phyloP scores from a whole-genome alignment of 495 filamentous ascomycete genomes.

The Trypethelium eluteriae region DNA sequence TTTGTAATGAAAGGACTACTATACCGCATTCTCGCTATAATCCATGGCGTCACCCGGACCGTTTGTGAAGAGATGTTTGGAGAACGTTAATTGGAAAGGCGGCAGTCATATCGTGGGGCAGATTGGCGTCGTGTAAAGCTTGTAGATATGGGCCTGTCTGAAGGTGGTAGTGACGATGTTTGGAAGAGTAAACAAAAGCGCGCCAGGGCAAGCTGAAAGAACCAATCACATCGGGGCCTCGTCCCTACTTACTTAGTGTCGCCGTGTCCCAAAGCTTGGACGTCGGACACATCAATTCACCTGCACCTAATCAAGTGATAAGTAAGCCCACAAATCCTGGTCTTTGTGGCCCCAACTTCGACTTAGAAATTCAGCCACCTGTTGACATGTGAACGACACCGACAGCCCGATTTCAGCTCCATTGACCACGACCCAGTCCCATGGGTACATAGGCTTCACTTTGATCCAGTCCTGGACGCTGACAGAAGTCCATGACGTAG shows the following conservation, averaged over 20 bases:
- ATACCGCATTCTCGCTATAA: slow-evolving; percentile 3
- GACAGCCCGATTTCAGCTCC: neutral
- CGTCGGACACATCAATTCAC: too few species aligned
- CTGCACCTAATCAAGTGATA: too few species aligned
- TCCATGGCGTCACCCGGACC: neutral
- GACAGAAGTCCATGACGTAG: neutral
- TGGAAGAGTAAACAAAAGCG: slow-evolving; percentile 4
- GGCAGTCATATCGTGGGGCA: neutral
- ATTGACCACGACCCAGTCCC: neutral
- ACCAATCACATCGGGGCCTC: neutral
- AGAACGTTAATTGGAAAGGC: neutral
- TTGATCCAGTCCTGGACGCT: neutral
- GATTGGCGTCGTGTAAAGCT: neutral
- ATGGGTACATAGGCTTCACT: too few species aligned
- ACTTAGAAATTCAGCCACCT: too few species aligned
- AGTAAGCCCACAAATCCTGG: too few species aligned
- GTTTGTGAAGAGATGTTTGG: neutral
- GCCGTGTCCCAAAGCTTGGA: too few species aligned
- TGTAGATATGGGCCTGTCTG: neutral
- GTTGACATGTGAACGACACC: slow-evolving; percentile 4
- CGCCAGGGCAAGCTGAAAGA: neutral
- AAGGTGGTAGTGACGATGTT: neutral
- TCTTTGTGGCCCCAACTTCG: too few species aligned
- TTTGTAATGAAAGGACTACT: neutral
- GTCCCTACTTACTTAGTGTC: too few species aligned